Base-by-base conservation (phyloP, 1,139 yeast species). In the Scheffersomyces segobiensis region DNA sequence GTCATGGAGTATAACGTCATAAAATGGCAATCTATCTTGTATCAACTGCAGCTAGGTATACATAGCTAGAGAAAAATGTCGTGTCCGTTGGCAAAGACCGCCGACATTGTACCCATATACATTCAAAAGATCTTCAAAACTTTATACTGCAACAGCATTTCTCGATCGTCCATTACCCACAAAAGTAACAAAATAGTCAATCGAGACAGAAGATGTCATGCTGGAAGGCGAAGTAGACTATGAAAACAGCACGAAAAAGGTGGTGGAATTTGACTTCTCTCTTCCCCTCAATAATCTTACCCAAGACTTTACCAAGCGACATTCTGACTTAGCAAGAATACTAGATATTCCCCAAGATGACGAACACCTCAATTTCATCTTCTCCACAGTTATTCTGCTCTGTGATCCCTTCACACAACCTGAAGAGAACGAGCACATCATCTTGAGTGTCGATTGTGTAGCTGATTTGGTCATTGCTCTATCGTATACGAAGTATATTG, bases 361-460 rank as follows among this genome's bases (percentile, higher is more conserved):
- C 24, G 60, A 63, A 12, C 56, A 63, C 42, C 55, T 65, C 42
- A 49, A 53, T 14, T 67, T 59, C 54, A 65, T 74, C 47, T 78
- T 75, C 62, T 60, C 62, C 53, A 69, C 77, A 14, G 67, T 80
- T 2, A 74, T 83, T 3, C 76, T 85, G 1, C 69, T 88, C 50
- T 83, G 87, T 57, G 92, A 88, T 67, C 91, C 91, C 3, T 76
- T 80, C 63, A 86, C 91, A 1, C 92, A 87, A 62, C 93, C 93
- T 0, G 82, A 83, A 51, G 90, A 88, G 47, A 80, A 80, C n/a
- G 87, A 86, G 22, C 68, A 72, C 1, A 70, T 76, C 42, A 71
- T 86, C 0, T 73, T 87, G 19, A 86, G 91, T 39, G 71, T 88
- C 12, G 87, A 86, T 59, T 68, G 79, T 8, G 63, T 87, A 5